phyloP scores from a whole-genome alignment of 164 flowering plant species.

The Berberis thunbergii region DNA sequence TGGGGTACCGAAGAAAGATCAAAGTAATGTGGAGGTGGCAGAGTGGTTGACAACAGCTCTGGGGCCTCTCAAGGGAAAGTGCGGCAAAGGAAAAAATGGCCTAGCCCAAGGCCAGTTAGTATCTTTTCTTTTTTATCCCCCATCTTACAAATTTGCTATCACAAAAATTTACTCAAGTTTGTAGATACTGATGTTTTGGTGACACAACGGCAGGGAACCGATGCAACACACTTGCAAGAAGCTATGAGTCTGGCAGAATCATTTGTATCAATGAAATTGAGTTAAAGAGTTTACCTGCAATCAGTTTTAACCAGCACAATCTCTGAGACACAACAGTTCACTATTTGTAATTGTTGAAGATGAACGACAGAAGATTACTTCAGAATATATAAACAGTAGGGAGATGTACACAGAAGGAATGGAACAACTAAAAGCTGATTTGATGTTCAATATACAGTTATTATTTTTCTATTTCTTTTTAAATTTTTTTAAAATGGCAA shows the following conservation, averaged over 20 bases:
- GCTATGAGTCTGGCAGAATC: constrained; percentile 48
- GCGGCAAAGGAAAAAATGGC: constrained; percentile 85
- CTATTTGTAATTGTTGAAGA: too few species aligned
- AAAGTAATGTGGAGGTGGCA: constrained; percentile 47
- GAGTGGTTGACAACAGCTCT: constrained; percentile 79
- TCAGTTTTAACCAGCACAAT: too few species aligned
- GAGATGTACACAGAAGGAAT: too few species aligned
- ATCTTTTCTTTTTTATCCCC: neutral
- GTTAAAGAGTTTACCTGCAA: neutral
- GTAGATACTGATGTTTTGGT: neutral
- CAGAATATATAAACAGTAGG: too few species aligned
- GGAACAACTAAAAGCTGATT: too few species aligned
- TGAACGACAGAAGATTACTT: too few species aligned
- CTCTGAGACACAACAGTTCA: too few species aligned
- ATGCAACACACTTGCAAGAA: constrained; percentile 37
- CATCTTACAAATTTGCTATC: neutral
- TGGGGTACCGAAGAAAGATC: constrained; percentile 61
- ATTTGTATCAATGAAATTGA: constrained; percentile 58
- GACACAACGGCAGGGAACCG: constrained; percentile 38
- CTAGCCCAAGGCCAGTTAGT: constrained; percentile 86
- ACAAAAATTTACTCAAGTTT: neutral
- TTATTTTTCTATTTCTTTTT: too few species aligned
- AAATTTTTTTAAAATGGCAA: too few species aligned
- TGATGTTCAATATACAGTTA: too few species aligned
- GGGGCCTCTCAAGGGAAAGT: constrained; percentile 69